Conservation (phyloP, 2,329 filamentous ascomycete species). For the Fusarium secorum region DNA sequence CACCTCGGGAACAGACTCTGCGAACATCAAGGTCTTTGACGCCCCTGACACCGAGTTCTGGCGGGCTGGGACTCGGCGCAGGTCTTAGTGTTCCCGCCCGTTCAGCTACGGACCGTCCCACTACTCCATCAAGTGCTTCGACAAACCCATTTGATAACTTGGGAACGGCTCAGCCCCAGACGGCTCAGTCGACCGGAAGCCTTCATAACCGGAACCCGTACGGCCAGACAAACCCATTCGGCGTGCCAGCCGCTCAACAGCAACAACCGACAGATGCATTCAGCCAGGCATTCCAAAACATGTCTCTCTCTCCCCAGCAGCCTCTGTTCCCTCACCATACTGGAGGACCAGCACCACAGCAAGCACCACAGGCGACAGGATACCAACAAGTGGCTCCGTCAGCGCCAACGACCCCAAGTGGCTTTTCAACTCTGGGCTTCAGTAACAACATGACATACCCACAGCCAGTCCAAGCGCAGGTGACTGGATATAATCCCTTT, state of each 20-base stretch:
- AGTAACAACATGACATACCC: slow-evolving; percentile 56
- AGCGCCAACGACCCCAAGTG: slow-evolving; percentile 51
- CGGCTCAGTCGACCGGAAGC: slow-evolving; percentile 70
- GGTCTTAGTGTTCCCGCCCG: slow-evolving; percentile 46
- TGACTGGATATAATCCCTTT: slow-evolving; percentile 62
- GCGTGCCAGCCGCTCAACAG: slow-evolving; percentile 54
- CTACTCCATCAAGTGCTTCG: slow-evolving; percentile 56
- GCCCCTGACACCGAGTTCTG: slow-evolving; percentile 54
- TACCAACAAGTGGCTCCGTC: slow-evolving; percentile 58
- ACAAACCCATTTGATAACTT: slow-evolving; percentile 75
- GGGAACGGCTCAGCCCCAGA: slow-evolving; percentile 63
- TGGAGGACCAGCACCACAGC: slow-evolving; percentile 62
- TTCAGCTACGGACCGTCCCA: slow-evolving; percentile 45
- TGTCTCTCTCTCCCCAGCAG: slow-evolving; percentile 70
- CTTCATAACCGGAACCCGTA: slow-evolving; percentile 66
- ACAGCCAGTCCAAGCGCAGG: slow-evolving; percentile 49
- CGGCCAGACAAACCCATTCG: slow-evolving; percentile 72
- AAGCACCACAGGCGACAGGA: slow-evolving; percentile 49
- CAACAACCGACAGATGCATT: slow-evolving; percentile 50
- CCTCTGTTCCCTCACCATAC: slow-evolving; percentile 80
- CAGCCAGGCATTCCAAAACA: slow-evolving; percentile 76
- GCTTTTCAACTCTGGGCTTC: slow-evolving; percentile 51
- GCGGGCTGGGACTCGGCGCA: slow-evolving; percentile 42
- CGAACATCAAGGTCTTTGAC: slow-evolving; percentile 63
- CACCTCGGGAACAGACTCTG: slow-evolving; percentile 57